phyloP scores from a whole-genome alignment of 2,329 filamentous ascomycete genomes.

The Neophaeococcomyces mojaviensis region DNA sequence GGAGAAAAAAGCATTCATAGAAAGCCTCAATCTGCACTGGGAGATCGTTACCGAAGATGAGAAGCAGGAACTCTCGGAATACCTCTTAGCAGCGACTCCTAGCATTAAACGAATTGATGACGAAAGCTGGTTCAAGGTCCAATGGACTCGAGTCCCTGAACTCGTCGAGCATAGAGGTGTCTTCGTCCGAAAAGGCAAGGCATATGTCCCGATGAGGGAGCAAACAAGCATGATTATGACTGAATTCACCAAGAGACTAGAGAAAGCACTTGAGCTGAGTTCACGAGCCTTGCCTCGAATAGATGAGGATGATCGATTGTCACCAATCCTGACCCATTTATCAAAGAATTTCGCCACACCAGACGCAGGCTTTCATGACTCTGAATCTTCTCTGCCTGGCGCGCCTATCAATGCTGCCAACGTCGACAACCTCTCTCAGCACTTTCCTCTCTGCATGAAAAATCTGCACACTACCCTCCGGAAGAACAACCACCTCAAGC shows the following conservation, averaged over 20 bases:
- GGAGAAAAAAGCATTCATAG: conserved; percentile 70
- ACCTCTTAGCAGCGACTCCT: conserved; percentile 53
- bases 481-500: conserved; percentile 84
- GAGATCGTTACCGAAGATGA: conserved; percentile 75
- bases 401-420: conserved; percentile 69
- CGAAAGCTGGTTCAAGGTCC: conserved; percentile 89
- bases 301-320: conserved; percentile 90
- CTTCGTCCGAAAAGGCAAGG: conserved; percentile 71
- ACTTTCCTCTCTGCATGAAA: conserved; percentile 92
- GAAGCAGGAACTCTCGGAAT: conserved; percentile 56
- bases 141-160: conserved; percentile 89
- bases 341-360: conserved; percentile 93
- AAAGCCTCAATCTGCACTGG: conserved; percentile 72
- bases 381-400: conserved; percentile 57
- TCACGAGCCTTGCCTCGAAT: conserved; percentile 83
- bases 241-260: conserved; percentile 73
- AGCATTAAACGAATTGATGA: conserved; percentile 55
- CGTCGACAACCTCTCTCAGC: conserved; percentile 69
- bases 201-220: conserved; percentile 81
- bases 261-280: conserved; percentile 80
- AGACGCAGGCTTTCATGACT: conserved; percentile 68
- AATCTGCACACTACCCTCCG: conserved; percentile 79
- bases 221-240: conserved; percentile 82
- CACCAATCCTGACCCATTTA: conserved; percentile 69
- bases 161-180: conserved; percentile 73